Evolutionary conservation across 345 rosid genomes (phyloP), one percentile per base, ranked within the genome.

Genomic region (Conringia planisiliqua): DNA sequence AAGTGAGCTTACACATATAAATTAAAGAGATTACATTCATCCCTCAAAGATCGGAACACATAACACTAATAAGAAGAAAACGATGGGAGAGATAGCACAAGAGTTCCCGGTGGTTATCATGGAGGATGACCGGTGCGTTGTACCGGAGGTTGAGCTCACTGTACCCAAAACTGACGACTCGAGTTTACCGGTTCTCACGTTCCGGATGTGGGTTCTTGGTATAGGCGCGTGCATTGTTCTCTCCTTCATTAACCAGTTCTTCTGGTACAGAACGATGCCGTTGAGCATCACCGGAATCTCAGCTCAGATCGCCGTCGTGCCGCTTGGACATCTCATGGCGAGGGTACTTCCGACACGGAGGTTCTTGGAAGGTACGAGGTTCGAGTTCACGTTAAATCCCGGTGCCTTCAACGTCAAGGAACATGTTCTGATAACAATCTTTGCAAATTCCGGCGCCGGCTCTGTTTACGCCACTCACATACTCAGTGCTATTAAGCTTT

Each of bases 161-260:
- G 98, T 93, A 24, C 90, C 93, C 3, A 90, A 84, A 66, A 90
- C 96, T 0, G 98, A 93, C 43, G 93, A 93, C 10, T 76, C 92
- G 0, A 47, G 83, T 14, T 3, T 87, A 61, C 97, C 97, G 6
- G 86, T 78, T 6, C 72, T 86, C 62, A 90, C 98, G 0, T 93
- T 93, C 77, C 68, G 98, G 27, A 93, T 83, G 92, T 90, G 98
- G 98, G 88, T 86, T 73, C 73, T 93, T 7, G 98, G 98, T 13
- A 7, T 89, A 2, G 65, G 73, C 18, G 64, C 96, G 1, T 90
- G 98, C 35, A 69, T 87, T 55, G 1, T 92, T 0, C 86, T 92
- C 51, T 83, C 97, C 0, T 87, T 90, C 70, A 81, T 87, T 9
- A 92, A 90, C 85, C 98, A 92, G 87, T 92, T 92, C 77, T 92